Conservation (phyloP, 2,329 filamentous ascomycete species). For the Colletotrichum coccodes region DNA sequence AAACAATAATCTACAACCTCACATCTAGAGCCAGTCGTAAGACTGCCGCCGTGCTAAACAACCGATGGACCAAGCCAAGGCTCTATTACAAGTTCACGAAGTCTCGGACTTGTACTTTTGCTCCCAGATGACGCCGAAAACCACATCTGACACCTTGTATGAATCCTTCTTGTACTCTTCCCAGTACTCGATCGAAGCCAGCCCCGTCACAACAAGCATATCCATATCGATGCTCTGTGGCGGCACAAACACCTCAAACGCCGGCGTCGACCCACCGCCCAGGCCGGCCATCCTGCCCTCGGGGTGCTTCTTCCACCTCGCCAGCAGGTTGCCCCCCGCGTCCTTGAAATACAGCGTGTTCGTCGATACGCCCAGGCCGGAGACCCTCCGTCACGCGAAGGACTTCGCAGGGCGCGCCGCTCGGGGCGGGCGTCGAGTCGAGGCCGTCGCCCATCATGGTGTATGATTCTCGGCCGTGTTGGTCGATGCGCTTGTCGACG, state of each 20-base stretch:
- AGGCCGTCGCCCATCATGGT: neutral
- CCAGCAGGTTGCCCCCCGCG: constrained; percentile 5
- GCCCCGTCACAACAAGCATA: constrained; percentile 23
- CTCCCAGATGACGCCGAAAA: neutral
- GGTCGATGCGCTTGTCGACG: neutral
- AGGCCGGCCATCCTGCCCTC: constrained; percentile 4
- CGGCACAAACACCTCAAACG: constrained; percentile 26
- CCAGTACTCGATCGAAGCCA: constrained; percentile 19
- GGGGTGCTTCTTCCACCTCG: constrained; percentile 6
- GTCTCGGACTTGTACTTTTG: neutral
- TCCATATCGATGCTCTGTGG: constrained; percentile 28
- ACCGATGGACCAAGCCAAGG: neutral
- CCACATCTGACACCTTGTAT: neutral
- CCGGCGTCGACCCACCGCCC: neutral
- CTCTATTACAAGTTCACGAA: neutral
- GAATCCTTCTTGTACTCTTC: constrained; percentile 7
- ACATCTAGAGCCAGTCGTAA: no score
- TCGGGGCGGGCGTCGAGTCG: neutral
- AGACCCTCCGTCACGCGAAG: constrained; percentile 16
- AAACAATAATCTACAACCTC: no score
- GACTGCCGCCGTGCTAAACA: no score
- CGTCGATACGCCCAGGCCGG: constrained; percentile 2
- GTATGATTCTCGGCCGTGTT: neutral
- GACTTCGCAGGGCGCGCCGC: constrained; percentile 5
- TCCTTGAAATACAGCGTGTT: constrained; percentile 14